These are phyloP conservation scores for Penicillium fimorum DNA, from an alignment of 495 filamentous ascomycete species.

Conservation along the genomic window DNA sequence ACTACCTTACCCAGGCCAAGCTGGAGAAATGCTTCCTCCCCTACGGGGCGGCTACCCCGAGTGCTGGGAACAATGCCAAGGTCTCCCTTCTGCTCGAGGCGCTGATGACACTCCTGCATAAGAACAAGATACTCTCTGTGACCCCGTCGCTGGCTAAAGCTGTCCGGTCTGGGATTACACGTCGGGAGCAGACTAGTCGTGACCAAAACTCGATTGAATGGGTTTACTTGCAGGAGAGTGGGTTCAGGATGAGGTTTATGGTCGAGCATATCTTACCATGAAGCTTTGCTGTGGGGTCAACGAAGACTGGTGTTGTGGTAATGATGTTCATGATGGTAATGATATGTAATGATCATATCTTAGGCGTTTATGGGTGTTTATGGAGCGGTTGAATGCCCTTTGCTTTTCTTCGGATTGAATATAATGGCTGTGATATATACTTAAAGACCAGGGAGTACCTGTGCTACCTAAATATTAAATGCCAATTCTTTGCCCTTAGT, in stretches of 20 bases:
- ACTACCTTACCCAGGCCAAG: constrained; percentile 54
- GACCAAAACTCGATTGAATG: constrained; percentile 40
- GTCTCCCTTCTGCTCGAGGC: constrained; percentile 74
- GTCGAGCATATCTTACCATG: constrained; percentile 23
- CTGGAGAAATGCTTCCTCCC: constrained; percentile 71
- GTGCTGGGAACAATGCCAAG: constrained; percentile 73
- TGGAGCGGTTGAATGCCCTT: background rate
- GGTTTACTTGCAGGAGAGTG: constrained; percentile 43
- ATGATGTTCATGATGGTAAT: constrained; percentile 14
- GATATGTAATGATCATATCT: constrained; percentile 15
- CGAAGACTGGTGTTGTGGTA: background rate
- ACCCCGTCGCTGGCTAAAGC: constrained; percentile 49
- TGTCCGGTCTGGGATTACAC: constrained; percentile 63
- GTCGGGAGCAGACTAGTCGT: constrained; percentile 43
- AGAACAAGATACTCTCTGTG: constrained; percentile 37
- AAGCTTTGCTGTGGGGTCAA: background rate
- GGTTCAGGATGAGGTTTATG: constrained; percentile 38
- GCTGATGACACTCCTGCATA: constrained; percentile 60
- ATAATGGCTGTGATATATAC: background rate
- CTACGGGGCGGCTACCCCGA: constrained; percentile 61
- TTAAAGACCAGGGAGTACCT: background rate
- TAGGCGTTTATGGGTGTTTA: background rate
- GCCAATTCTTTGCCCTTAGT: background rate
- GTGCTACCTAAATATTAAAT: background rate
- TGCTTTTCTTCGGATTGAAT: background rate